Conservation (phyloP, 2,329 filamentous ascomycete species). For the Pseudopithomyces maydicus region DNA sequence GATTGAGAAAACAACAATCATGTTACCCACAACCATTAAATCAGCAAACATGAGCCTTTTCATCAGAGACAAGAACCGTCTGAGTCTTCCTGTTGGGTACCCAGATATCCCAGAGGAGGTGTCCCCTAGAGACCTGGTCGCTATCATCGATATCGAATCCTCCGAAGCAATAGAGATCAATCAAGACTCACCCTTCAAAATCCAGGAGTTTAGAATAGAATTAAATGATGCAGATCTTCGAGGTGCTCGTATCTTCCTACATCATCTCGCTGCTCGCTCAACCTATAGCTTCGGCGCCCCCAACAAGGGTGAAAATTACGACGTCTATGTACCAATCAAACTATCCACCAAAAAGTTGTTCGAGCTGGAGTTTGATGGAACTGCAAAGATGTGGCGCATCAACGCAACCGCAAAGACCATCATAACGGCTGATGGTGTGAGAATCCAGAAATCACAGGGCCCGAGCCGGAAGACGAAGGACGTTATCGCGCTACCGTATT, state of each 20-base stretch:
- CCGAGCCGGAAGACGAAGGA: neutral
- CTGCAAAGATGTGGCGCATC: constrained; percentile 10
- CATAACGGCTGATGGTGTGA: neutral
- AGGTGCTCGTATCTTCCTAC: constrained; percentile 13
- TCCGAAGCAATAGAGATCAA: constrained; percentile 12
- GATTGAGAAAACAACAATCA: neutral
- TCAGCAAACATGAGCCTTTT: neutral
- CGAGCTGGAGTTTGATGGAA: constrained; percentile 6
- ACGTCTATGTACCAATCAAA: constrained; percentile 21
- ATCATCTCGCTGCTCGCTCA: neutral
- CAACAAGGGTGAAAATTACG: constrained; percentile 1
- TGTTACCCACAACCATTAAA: too few relatives aligned
- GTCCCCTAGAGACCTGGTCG: constrained; percentile 10
- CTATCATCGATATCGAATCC: constrained; percentile 17
- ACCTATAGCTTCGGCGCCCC: constrained; percentile 15
- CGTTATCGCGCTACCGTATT: neutral
- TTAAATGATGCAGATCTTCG: neutral
- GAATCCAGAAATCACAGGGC: neutral
- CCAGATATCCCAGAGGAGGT: constrained; percentile 12
- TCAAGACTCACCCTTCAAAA: neutral
- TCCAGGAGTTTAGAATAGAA: neutral
- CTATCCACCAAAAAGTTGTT: constrained; percentile 12
- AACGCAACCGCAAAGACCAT: neutral
- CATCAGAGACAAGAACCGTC: neutral
- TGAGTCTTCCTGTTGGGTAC: constrained; percentile 5